These are phyloP conservation scores for Elaeis guineensis DNA, from an alignment of 176 grass and related monocot genomes.

Conservation along the genomic window DNA sequence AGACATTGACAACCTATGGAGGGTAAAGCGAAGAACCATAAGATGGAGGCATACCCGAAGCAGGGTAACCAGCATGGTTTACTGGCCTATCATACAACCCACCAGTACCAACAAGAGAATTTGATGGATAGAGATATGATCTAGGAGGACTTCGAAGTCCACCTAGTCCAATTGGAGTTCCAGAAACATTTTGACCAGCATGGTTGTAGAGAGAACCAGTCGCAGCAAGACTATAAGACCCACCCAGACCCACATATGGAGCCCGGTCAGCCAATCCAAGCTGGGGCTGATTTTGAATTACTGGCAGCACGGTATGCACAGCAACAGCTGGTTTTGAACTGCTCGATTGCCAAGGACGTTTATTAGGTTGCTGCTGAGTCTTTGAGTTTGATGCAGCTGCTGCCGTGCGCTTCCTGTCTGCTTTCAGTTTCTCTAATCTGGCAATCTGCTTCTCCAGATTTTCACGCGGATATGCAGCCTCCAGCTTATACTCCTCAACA, in stretches of 20 bases:
- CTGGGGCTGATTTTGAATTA: constrained; percentile 12
- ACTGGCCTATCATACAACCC: no score
- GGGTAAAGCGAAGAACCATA: no score
- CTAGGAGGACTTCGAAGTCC: no score
- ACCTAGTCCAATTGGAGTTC: no score
- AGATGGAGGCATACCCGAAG: no score
- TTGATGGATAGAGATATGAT: no score
- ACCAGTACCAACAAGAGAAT: no score
- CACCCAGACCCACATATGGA: background rate
- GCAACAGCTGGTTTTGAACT: constrained; percentile 3
- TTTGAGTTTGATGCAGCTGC: constrained; percentile 1
- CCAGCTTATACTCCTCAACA: constrained; percentile 18
- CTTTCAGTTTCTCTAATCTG: constrained; percentile 16
- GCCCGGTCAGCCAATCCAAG: constrained; percentile 12
- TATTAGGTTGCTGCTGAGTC: background rate
- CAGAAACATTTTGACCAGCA: no score
- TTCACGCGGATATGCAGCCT: constrained; percentile 8
- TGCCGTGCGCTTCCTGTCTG: constrained; percentile 15
- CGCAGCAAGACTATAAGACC: no score
- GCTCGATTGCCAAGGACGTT: constrained; percentile 1
- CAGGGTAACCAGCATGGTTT: no score
- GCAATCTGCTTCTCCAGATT: constrained; percentile 28
- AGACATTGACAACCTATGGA: no score
- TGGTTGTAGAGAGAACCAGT: no score
- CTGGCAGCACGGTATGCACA: background rate